Percentiles rank a stretch among this genome's conserved stretches.
Evolutionary conservation across 2,329 filamentous ascomycete species (phyloP).

Genomic region (Pseudogymnoascus destructans): DNA sequence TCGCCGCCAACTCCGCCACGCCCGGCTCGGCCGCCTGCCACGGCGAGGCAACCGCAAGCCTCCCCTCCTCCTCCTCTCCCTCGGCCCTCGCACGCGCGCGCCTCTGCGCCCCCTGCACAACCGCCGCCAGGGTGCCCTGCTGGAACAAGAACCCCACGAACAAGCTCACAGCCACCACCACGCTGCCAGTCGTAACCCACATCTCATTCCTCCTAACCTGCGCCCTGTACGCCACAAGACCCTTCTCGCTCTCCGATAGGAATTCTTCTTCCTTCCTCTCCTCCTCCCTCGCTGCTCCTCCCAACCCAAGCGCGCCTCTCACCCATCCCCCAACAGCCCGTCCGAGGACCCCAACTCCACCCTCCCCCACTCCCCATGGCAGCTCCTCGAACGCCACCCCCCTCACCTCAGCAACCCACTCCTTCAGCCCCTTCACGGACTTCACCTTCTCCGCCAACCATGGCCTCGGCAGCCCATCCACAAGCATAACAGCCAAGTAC

Average conservation of each 20-base stretch:
- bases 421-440: conserved; percentile 21
- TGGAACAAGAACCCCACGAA: conserved; percentile 25
- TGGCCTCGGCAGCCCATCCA: conserved; percentile 44
- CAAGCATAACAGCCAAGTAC: conserved; percentile 63
- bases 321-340: conserved; percentile 21
- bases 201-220: conserved; percentile 14
- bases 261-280: background rate
- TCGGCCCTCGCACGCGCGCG: conserved; percentile 8
- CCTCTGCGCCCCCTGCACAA: background rate
- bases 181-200: conserved; percentile 17
- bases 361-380: conserved; percentile 12
- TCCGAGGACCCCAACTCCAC: conserved; percentile 23
- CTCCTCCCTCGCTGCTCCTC: conserved; percentile 14
- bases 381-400: conserved; percentile 11
- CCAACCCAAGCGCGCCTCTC: conserved; percentile 21
- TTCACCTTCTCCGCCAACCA: conserved; percentile 48
- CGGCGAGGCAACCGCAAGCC: conserved; percentile 11
- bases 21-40: conserved; percentile 22
- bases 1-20: conserved; percentile 15
- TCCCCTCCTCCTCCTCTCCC: conserved; percentile 12
- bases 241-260: conserved; percentile 17
- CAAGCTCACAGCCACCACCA: conserved; percentile 22
- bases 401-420: conserved; percentile 15
- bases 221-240: conserved; percentile 8
- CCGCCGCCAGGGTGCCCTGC: conserved; percentile 22